phyloP scores from a whole-genome alignment of 371 early-diverging fungal genomes.

The Mucor racemosus region DNA sequence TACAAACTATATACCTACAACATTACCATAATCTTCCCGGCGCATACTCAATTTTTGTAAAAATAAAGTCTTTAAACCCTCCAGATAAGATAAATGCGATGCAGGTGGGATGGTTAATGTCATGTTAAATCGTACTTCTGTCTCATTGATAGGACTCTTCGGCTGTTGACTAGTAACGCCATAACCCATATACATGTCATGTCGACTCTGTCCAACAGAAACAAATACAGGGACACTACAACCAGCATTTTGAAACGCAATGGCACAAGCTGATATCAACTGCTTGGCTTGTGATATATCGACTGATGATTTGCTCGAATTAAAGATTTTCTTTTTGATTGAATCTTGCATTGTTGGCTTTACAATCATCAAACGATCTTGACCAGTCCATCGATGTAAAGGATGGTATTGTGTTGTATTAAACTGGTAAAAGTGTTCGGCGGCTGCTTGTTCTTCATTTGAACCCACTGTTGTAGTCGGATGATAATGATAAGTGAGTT shows the following conservation, averaged over 20 bases:
- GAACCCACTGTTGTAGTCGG: slow-evolving; percentile 22
- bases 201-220: slow-evolving; percentile 70
- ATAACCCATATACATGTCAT: slow-evolving; percentile 67
- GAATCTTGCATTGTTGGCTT: slow-evolving; percentile 37
- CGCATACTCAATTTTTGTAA: slow-evolving; percentile 47
- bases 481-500: slow-evolving; percentile 52
- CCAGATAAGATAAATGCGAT: slow-evolving; percentile 58
- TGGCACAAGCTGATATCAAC: slow-evolving; percentile 71
- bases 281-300: slow-evolving; percentile 70
- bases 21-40: slow-evolving; percentile 43
- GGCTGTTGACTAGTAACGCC: slow-evolving; percentile 35
- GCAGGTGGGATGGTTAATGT: slow-evolving; percentile 62
- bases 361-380: slow-evolving; percentile 52
- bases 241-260: slow-evolving; percentile 74
- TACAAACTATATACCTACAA: not conserved
- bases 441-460: slow-evolving; percentile 20
- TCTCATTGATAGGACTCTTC: slow-evolving; percentile 27
- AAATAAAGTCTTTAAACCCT: slow-evolving; percentile 63
- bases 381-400: slow-evolving; percentile 70
- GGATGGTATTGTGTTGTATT: slow-evolving; percentile 46
- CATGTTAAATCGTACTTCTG: slow-evolving; percentile 67
- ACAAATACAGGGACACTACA: slow-evolving; percentile 81
- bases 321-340: slow-evolving; percentile 38
- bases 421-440: slow-evolving; percentile 31
- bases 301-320: slow-evolving; percentile 37